Conservation (phyloP, 495 filamentous ascomycete genomes). For the Aspergillus steynii region DNA sequence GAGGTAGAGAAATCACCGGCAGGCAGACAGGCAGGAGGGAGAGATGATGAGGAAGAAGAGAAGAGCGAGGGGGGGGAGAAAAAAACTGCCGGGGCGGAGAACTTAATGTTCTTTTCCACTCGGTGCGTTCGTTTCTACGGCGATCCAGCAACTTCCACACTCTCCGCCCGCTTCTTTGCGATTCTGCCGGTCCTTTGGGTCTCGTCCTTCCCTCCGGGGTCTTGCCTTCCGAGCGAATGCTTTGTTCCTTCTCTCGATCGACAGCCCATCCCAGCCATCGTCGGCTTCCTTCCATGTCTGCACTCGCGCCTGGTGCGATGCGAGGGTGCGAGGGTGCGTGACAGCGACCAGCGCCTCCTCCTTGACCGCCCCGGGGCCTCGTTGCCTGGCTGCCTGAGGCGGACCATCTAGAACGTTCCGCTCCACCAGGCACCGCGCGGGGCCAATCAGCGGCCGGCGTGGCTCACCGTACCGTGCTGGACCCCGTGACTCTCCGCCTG, state of each 20-base stretch:
- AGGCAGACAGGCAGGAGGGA: slow-evolving; percentile 14
- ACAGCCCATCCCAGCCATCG: too few species aligned
- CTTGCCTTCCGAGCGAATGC: too few species aligned
- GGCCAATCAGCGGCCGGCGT: slow-evolving; percentile 15
- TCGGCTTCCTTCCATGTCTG: too few species aligned
- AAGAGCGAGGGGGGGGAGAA: slow-evolving; percentile 15
- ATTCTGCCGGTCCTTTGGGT: slow-evolving; percentile 7
- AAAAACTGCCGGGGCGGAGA: slow-evolving; percentile 19
- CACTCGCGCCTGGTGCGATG: too few species aligned
- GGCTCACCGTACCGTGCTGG: slow-evolving; percentile 6
- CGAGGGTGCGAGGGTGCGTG: too few species aligned
- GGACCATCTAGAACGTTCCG: slow-evolving; percentile 33
- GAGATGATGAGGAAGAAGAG: slow-evolving; percentile 25
- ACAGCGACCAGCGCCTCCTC: too few species aligned
- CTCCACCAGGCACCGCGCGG: slow-evolving; percentile 22
- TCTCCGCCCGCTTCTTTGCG: slow-evolving; percentile 26
- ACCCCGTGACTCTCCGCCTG: slow-evolving; percentile 9
- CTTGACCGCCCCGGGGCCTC: background rate
- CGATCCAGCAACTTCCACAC: slow-evolving; percentile 49
- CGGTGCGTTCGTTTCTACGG: slow-evolving; percentile 42
- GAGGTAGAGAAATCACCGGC: slow-evolving; percentile 13
- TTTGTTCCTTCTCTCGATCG: too few species aligned
- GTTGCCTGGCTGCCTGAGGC: slow-evolving; percentile 16
- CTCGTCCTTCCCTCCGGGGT: too few species aligned
- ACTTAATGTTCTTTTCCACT: slow-evolving; percentile 41